Base-by-base conservation (phyloP, 306 rosid genomes). In the Pyrus communis region DNA sequence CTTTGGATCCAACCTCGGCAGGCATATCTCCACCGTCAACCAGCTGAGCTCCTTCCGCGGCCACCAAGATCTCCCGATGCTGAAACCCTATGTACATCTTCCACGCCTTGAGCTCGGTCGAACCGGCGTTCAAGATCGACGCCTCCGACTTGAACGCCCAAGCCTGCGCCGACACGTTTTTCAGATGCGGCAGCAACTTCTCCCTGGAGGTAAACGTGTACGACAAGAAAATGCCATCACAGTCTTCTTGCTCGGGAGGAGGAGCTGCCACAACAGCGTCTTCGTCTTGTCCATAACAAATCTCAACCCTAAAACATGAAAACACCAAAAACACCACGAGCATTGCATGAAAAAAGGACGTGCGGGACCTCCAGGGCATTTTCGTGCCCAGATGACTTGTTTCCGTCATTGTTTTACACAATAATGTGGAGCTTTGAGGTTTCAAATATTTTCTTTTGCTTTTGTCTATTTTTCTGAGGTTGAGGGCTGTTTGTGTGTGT, bases 81-180 rank as follows among this genome's bases (percentile, higher is more conserved):
- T 92, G 97, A 65, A 95, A 95, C 69, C 97, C 97, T 0, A 95
- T 19, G 65, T 40, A 90, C 90, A 95, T 78, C 81, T 82, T 79
- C 99, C 99, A 95, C 0, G 77, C 93, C 78, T 81, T 76, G 9
- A 95, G 71, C 74, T 86, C 92, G 61, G 86, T 79, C 4, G 70
- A 70, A 7, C 97, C 99, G 1, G 88, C 90, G 42, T 95, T 95
- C 25, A 80, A 69, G 25, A 95, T 68, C 3, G 83, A 4, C 0
- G 85, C 96, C 49, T 83, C 83, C 1, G 99, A 81, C 81, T 83
- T 89, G 69, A 95, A 95, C 25, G 96, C 88, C 97, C 97, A 95
- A 0, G 99, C 79, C 75, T 95, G 99, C 0, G 91, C 93, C 21
- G 96, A 63, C 40, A 78, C 78, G 75, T 90, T 92, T 45, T 87